Evolutionary conservation across 306 rosid species (phyloP).

Genomic region (Myrica gale): DNA sequence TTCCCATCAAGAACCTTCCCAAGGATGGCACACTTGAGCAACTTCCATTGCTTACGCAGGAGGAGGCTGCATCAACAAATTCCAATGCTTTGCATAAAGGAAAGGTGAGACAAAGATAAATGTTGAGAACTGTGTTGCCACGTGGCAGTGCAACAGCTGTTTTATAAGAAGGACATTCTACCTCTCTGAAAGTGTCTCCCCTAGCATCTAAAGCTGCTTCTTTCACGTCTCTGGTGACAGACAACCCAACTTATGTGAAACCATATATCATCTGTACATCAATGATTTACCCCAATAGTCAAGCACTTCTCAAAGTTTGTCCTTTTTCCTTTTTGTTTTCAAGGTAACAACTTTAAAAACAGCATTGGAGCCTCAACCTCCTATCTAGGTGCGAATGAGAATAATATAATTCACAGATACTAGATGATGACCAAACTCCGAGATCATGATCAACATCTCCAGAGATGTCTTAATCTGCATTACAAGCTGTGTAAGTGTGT

Average conservation of each 20-base stretch:
- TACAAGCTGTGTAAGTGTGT: neutral
- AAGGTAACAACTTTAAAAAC: too few relatives aligned
- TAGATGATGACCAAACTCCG: neutral
- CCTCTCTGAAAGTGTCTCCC: neutral
- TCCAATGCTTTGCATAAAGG: slow-evolving; percentile 37
- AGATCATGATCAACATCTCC: neutral
- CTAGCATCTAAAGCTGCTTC: neutral
- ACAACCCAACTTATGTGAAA: neutral
- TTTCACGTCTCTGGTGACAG: neutral
- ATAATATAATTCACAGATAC: neutral
- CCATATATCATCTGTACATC: neutral
- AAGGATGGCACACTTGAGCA: slow-evolving; percentile 44
- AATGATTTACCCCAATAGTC: neutral
- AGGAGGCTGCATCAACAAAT: slow-evolving; percentile 33
- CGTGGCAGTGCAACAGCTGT: neutral
- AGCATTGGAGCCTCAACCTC: neutral
- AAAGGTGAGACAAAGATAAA: slow-evolving; percentile 49
- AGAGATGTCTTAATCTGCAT: neutral
- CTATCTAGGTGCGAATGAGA: neutral
- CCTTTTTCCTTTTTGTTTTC: too few relatives aligned
- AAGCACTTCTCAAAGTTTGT: neutral
- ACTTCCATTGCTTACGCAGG: slow-evolving; percentile 62
- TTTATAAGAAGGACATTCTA: neutral
- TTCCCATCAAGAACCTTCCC: slow-evolving; percentile 49
- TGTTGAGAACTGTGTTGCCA: neutral